Evolutionary conservation across 2,329 filamentous ascomycete species (phyloP).

Genomic region (Coleophoma eucalyptorum): DNA sequence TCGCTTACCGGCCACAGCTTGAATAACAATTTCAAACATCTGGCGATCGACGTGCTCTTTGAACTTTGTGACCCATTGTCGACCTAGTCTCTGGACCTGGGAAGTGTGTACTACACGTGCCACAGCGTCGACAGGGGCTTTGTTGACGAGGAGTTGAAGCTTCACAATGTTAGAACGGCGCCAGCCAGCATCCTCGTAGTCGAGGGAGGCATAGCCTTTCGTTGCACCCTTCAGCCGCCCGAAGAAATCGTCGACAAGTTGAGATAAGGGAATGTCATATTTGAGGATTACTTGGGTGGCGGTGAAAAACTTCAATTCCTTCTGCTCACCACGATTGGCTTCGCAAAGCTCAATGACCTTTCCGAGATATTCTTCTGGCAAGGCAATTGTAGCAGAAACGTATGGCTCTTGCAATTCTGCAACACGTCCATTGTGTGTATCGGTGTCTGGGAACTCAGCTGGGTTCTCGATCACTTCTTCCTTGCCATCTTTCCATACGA

Average conservation of each 20-base stretch:
- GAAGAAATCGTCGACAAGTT: constrained; percentile 95
- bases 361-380: constrained; percentile 91
- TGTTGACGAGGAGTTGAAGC: constrained; percentile 90
- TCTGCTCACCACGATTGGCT: constrained; percentile 80
- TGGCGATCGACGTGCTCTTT: constrained; percentile 95
- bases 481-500: constrained; percentile 73
- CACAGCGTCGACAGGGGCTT: constrained; percentile 88
- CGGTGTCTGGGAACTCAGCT: constrained; percentile 75
- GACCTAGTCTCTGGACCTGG: constrained; percentile 76
- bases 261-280: constrained; percentile 83
- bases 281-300: constrained; percentile 90
- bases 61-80: constrained; percentile 91
- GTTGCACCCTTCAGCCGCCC: constrained; percentile 91
- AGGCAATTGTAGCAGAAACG: constrained; percentile 79
- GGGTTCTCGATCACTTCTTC: constrained; percentile 82
- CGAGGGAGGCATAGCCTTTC: constrained; percentile 92
- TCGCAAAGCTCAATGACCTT: constrained; percentile 95
- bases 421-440: constrained; percentile 47
- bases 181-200: constrained; percentile 96
- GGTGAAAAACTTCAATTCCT: constrained; percentile 87
- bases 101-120: constrained; percentile 82
- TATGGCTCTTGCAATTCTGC: constrained; percentile 67
- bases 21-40: constrained; percentile 96
- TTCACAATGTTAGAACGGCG: constrained; percentile 77
- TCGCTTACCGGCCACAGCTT: constrained; percentile 77